Evolutionary conservation across 768 basidiomycete genomes (phyloP), one percentile per base, ranked within the genome.

Genomic region (Phylloporus rhodoxanthus): DNA sequence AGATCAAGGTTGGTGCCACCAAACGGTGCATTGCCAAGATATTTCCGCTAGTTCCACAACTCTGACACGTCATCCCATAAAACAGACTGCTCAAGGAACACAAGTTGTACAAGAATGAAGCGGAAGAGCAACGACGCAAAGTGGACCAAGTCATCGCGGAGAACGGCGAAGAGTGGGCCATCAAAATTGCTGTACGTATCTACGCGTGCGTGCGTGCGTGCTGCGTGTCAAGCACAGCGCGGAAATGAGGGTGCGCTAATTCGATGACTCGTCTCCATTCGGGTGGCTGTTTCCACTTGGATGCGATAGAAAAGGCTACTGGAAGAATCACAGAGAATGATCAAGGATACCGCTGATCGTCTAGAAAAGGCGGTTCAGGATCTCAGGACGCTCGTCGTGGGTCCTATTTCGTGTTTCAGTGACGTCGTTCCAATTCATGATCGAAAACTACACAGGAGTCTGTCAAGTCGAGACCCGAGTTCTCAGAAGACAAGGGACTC

Each of bases 241-340:
- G 62, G 62, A 64, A 63, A 64, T 64, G 60, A 64, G 41, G 51
- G 4, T 52, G 46, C 26, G 51, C 61, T 61, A 38, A 64, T 58
- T 55, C 56, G 15, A 61, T 51, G 32, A n/a, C n/a, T 15, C 45
- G 45, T 50, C 25, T 25, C 52, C 33, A 39, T 55, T 53, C 52
- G 53, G n/a, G 56, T 54, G 48, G 58, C 47, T 42, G 50, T 51
- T 51, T 45, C 45, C 38, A 40, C 40, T 28, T n/a, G 32, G 49
- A 45, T 17, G 34, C 10, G 17, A 49, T 51, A 91, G 88, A 73
- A 66, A 47, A 78, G 75, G 60, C 72, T 91, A 71, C 68, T 83
- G 43, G 82, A 87, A 49, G 91, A 94, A 72, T 83, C 84, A 37
- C 70, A 79, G 53, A 89, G 81, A 74, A 90, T 94, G 90, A 77